Percentiles rank a stretch among this genome's conserved stretches.
phyloP scores from a whole-genome alignment of 495 filamentous ascomycete genomes.

The Penicillium atrosanguineum region DNA sequence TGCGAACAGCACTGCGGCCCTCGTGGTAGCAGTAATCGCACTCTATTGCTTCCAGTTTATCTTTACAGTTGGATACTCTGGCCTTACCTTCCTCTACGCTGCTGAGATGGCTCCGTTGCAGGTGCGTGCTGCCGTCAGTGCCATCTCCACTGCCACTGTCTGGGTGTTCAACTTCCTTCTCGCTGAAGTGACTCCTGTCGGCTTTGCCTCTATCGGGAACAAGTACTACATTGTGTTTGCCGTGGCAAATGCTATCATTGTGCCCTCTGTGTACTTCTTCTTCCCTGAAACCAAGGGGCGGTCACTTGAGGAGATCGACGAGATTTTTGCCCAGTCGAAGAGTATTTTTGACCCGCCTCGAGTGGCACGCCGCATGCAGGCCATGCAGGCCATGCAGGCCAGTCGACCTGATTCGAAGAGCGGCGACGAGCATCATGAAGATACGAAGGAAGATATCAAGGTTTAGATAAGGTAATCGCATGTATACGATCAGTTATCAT shows the following conservation, averaged over 20 bases:
- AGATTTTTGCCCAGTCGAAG: slow-evolving; percentile 53
- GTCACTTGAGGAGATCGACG: slow-evolving; percentile 72
- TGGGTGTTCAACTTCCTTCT: slow-evolving; percentile 57
- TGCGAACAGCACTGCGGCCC: slow-evolving; percentile 30
- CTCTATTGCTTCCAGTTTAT: slow-evolving; percentile 44
- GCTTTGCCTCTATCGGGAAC: slow-evolving; percentile 42
- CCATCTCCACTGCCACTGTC: slow-evolving; percentile 59
- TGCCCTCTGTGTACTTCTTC: slow-evolving; percentile 53
- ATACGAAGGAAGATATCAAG: slow-evolving; percentile 6
- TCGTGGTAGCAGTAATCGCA: slow-evolving; percentile 40
- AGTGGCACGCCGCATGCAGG: slow-evolving; percentile 21
- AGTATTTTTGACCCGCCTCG: slow-evolving; percentile 29
- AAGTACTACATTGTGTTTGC: slow-evolving; percentile 52
- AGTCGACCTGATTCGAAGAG: background rate
- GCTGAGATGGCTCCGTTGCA: slow-evolving; percentile 67
- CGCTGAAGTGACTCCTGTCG: slow-evolving; percentile 43
- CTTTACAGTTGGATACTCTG: slow-evolving; percentile 58
- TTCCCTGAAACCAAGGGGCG: slow-evolving; percentile 57
- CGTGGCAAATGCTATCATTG: slow-evolving; percentile 44
- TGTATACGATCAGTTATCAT: no score
- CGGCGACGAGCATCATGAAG: slow-evolving; percentile 4
- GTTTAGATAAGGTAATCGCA: no score
- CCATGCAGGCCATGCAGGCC: background rate
- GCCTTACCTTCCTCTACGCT: slow-evolving; percentile 62
- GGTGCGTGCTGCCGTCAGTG: slow-evolving; percentile 64